phyloP scores from a whole-genome alignment of 495 filamentous ascomycete species.

The Neurospora tetrasperma region DNA sequence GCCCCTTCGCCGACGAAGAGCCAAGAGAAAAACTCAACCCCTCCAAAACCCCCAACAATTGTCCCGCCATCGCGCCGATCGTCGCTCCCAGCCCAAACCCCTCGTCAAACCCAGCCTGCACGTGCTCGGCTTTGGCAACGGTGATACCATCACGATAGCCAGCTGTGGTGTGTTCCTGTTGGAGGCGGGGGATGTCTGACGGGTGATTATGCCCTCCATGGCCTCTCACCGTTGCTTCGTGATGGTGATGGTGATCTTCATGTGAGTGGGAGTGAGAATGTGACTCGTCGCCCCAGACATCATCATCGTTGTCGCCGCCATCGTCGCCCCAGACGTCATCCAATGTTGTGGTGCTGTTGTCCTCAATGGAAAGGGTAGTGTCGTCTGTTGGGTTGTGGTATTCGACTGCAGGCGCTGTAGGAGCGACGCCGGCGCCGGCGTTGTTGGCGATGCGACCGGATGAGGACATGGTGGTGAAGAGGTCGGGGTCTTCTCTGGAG shows the following conservation, averaged over 20 bases:
- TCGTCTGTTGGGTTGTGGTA: background rate
- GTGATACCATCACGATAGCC: conserved; percentile 86
- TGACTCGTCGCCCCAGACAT: conserved; percentile 1
- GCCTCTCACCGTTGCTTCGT: background rate
- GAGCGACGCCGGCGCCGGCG: background rate
- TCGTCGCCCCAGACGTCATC: conserved; percentile 23
- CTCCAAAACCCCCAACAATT: conserved; percentile 60
- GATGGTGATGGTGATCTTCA: background rate
- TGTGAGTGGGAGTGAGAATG: background rate
- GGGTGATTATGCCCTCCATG: conserved; percentile 24
- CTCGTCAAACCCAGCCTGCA: conserved; percentile 83
- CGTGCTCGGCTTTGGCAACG: conserved; percentile 51
- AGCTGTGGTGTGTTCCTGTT: conserved; percentile 64
- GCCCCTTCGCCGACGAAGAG: conserved; percentile 1
- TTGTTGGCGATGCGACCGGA: background rate
- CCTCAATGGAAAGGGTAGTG: background rate
- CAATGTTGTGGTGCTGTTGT: conserved; percentile 2
- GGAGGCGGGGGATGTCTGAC: conserved; percentile 67
- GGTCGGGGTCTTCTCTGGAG: conserved; percentile 11
- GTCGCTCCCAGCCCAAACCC: conserved; percentile 72
- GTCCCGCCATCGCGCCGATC: conserved; percentile 61
- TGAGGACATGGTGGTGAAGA: conserved; percentile 15
- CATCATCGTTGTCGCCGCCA: background rate
- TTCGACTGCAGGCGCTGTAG: background rate
- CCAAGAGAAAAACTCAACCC: conserved; percentile 39